A percentile compares a stretch with the other conserved stretches of the same genome.
Evolutionary conservation across 78 protist species (phyloP).

Genomic region (Dictyostelium intermedium): DNA sequence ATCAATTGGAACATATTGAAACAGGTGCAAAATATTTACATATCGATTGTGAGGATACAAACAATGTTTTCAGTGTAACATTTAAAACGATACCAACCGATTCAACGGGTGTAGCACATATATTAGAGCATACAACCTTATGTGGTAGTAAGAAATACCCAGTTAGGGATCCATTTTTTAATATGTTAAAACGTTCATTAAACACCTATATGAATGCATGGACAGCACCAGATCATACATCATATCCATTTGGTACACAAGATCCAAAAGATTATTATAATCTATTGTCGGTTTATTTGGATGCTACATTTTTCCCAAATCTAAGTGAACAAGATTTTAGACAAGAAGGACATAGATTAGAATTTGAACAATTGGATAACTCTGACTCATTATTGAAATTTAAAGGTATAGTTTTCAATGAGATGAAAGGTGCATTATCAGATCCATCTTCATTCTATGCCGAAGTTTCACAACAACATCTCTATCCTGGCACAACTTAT

Average conservation of each 20-base stretch:
- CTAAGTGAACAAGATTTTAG: constrained; percentile 81
- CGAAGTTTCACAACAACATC: constrained; percentile 14
- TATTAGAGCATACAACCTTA: constrained; percentile 95
- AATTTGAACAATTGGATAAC: constrained; percentile 54
- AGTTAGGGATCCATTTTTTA: constrained; percentile 93
- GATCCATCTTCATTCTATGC: constrained; percentile 35
- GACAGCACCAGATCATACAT: constrained; percentile 88
- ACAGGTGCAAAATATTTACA: constrained; percentile 83
- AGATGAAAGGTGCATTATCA: constrained; percentile 91
- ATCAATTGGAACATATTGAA: constrained; percentile 32
- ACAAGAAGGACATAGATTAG: constrained; percentile 95
- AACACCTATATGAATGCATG: constrained; percentile 85
- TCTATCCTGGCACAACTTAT: constrained; percentile 79
- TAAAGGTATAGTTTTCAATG: constrained; percentile 95
- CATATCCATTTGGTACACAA: constrained; percentile 93
- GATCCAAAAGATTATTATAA: constrained; percentile 88
- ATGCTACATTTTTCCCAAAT: constrained; percentile 91
- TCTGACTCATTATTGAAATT: constrained; percentile 19
- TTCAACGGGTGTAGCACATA: constrained; percentile 94
- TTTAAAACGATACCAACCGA: constrained; percentile 87
- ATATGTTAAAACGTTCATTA: constrained; percentile 88
- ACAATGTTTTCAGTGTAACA: constrained; percentile 84
- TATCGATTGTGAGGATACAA: constrained; percentile 74
- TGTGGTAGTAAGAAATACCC: constrained; percentile 95
- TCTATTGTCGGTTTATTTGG: constrained; percentile 88